Evolutionary conservation across 805 yeast species (phyloP).

Genomic region (Saccharomyces kudriavzevii): DNA sequence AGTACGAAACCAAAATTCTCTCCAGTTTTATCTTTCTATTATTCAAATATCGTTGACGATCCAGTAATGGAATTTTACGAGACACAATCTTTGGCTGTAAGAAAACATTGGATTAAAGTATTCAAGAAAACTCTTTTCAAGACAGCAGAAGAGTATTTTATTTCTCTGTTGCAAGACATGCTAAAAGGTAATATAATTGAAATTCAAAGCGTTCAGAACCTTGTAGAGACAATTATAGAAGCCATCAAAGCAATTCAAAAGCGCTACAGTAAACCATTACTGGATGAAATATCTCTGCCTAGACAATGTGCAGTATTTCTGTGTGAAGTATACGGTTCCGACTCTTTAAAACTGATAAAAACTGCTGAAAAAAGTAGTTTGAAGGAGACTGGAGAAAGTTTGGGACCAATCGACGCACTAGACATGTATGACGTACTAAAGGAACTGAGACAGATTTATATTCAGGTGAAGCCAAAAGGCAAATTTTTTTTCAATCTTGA

Average conservation of each 20-base stretch:
- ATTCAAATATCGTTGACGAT: slow-evolving; percentile 43
- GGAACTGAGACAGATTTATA: slow-evolving; percentile 45
- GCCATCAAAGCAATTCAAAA: slow-evolving; percentile 48
- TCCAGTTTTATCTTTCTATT: slow-evolving; percentile 42
- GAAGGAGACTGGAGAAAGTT: slow-evolving; percentile 25
- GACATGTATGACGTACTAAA: slow-evolving; percentile 46
- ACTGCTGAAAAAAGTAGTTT: slow-evolving; percentile 39
- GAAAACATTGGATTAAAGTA: slow-evolving; percentile 34
- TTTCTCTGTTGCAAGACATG: slow-evolving; percentile 37
- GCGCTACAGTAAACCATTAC: slow-evolving; percentile 50
- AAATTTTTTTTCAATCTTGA: slow-evolving; percentile 50
- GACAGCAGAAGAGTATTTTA: slow-evolving; percentile 39
- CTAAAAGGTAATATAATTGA: slow-evolving; percentile 53
- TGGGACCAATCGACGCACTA: slow-evolving; percentile 49
- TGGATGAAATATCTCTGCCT: slow-evolving; percentile 49
- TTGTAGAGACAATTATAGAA: slow-evolving; percentile 45
- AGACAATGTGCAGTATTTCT: slow-evolving; percentile 40
- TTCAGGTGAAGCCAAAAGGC: slow-evolving; percentile 38
- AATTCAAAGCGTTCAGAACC: slow-evolving; percentile 46
- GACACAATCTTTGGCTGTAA: background rate
- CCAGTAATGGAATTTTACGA: slow-evolving; percentile 28
- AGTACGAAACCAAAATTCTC: slow-evolving; percentile 51
- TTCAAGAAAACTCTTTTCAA: slow-evolving; percentile 32
- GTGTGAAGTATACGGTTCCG: slow-evolving; percentile 47
- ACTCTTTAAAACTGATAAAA: slow-evolving; percentile 42